A percentile compares a stretch with the other conserved stretches of the same genome.
phyloP scores from a whole-genome alignment of 2,329 filamentous ascomycete genomes.

The Fusarium sp. region DNA sequence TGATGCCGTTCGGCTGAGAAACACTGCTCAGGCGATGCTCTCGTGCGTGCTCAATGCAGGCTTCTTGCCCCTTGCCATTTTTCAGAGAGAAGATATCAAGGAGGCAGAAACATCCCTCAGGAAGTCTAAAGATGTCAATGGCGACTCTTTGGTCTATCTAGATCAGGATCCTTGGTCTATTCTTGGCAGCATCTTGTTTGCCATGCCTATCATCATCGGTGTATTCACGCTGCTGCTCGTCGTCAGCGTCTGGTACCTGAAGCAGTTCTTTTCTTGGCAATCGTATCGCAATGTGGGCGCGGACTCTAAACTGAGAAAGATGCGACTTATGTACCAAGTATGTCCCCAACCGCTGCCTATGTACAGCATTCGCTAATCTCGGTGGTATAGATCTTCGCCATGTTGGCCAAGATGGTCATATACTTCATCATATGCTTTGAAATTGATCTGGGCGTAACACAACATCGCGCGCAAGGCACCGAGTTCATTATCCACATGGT shows the following conservation, averaged over 20 bases:
- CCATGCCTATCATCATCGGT: background rate
- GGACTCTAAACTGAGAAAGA: conserved; percentile 12
- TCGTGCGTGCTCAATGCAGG: conserved; percentile 9
- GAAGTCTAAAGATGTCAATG: background rate
- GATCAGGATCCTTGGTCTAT: conserved; percentile 4
- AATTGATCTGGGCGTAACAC: background rate
- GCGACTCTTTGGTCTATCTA: background rate
- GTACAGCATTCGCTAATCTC: background rate
- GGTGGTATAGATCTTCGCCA: background rate
- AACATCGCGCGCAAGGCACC: background rate
- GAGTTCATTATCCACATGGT: background rate
- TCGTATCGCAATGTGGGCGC: conserved; percentile 16
- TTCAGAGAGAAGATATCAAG: background rate
- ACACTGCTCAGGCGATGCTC: conserved; percentile 9
- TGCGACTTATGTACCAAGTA: conserved; percentile 6
- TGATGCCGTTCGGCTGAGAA: conserved; percentile 13
- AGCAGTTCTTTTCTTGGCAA: conserved; percentile 17
- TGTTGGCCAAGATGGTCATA: conserved; percentile 10
- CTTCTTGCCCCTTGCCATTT: conserved; percentile 5
- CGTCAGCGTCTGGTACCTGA: conserved; percentile 7
- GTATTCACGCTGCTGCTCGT: background rate
- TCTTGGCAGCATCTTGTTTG: background rate
- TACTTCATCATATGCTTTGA: conserved; percentile 16
- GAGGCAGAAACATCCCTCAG: background rate
- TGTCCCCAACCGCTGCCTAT: accelerated